phyloP scores from a whole-genome alignment of 805 yeast species.

The Tetrapisispora iriomotensis region DNA sequence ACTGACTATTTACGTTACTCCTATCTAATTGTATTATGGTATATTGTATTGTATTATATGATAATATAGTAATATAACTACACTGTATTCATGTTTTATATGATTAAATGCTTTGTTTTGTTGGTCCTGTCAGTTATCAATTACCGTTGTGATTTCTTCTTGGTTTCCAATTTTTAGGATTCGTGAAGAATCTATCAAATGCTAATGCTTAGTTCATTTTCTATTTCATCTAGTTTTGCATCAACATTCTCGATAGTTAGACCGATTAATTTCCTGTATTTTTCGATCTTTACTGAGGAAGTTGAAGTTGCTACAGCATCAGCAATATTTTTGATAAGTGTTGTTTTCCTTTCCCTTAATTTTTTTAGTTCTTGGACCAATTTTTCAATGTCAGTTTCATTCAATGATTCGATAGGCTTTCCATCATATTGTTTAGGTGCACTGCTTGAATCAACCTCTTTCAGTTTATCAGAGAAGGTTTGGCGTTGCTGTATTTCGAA shows the following conservation, averaged over 20 bases:
- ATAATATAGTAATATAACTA: too few species aligned
- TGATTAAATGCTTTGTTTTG: too few species aligned
- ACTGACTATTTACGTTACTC: too few species aligned
- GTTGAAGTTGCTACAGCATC: constrained; percentile 38
- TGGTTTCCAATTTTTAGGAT: neutral
- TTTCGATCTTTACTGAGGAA: constrained; percentile 50
- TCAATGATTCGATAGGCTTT: neutral
- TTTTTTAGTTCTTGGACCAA: neutral
- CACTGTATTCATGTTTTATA: too few species aligned
- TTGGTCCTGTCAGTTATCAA: too few species aligned
- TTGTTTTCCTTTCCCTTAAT: neutral
- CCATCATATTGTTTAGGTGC: neutral
- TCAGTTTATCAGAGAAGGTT: neutral
- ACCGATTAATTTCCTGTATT: constrained; percentile 73
- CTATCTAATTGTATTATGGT: too few species aligned
- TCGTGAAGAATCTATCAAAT: neutral
- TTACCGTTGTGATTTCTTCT: too few species aligned
- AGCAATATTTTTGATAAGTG: constrained; percentile 38
- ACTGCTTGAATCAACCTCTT: neutral
- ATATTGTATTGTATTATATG: too few species aligned
- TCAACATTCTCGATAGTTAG: constrained; percentile 71
- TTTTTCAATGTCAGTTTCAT: neutral
- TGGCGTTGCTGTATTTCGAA: neutral
- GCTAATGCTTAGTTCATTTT: constrained; percentile 28
- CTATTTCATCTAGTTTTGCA: constrained; percentile 74